These are phyloP conservation scores for Lentinula edodes DNA, from an alignment of 768 basidiomycete genomes.

Conservation along the genomic window DNA sequence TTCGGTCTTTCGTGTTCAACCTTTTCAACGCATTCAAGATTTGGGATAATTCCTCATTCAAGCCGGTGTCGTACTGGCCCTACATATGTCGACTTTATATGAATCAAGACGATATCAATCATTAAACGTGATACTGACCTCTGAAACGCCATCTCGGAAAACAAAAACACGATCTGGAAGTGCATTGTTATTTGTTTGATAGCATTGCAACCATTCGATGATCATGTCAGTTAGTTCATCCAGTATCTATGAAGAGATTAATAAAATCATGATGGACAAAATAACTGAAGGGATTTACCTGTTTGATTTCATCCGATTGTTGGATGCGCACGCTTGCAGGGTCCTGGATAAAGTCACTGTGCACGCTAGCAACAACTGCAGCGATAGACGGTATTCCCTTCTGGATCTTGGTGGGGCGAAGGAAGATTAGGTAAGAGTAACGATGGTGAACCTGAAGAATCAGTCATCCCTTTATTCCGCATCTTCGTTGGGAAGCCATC, in stretches of 20 bases:
- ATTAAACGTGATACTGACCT: conserved; percentile 35
- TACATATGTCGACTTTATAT: too few species aligned
- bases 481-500: conserved; percentile 53
- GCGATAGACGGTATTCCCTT: conserved; percentile 78
- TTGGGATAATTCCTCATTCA: conserved; percentile 55
- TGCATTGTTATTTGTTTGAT: conserved; percentile 44
- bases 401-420: conserved; percentile 23
- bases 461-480: conserved; percentile 49
- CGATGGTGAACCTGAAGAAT: conserved; percentile 30
- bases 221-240: conserved; percentile 62
- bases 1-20: conserved; percentile 34
- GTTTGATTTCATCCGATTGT: conserved; percentile 34
- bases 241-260: conserved; percentile 53
- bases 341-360: conserved; percentile 67
- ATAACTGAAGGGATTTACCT: conserved; percentile 21
- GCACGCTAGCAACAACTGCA: conserved; percentile 75
- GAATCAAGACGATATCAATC: neutral
- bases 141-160: conserved; percentile 80
- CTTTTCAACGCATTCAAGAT: conserved; percentile 57
- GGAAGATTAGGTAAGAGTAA: conserved; percentile 30
- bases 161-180: conserved; percentile 68
- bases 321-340: conserved; percentile 73
- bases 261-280: neutral
- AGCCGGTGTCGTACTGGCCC: conserved; percentile 68
- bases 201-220: conserved; percentile 59